Evolutionary conservation across 768 basidiomycete species (phyloP).

Genomic region (Tylopilus sp.): DNA sequence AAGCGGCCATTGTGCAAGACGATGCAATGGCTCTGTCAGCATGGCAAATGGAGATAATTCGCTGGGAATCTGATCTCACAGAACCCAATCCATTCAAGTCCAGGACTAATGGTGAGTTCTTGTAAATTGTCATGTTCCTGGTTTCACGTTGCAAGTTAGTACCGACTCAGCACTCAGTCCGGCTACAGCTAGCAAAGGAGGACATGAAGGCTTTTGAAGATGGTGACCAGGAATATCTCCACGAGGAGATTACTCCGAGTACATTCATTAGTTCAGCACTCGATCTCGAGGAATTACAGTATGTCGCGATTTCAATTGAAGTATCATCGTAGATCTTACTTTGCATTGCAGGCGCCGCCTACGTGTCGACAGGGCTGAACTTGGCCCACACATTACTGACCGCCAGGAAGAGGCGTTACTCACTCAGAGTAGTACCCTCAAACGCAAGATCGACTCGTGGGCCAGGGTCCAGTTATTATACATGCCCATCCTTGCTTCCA

Average conservation of each 20-base stretch:
- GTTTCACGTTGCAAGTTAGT: background rate
- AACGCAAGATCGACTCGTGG: background rate
- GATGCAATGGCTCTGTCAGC: background rate
- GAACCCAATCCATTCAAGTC: background rate
- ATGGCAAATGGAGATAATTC: background rate
- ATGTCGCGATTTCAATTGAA: background rate
- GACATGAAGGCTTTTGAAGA: background rate
- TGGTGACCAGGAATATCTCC: background rate
- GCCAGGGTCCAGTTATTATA: background rate
- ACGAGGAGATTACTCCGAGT: background rate
- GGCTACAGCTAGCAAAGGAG: background rate
- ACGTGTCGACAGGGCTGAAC: background rate
- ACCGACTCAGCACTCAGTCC: background rate
- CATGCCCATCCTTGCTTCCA: background rate
- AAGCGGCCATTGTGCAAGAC: background rate
- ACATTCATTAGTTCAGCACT: background rate
- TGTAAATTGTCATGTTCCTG: background rate
- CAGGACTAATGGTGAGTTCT: background rate
- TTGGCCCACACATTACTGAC: background rate
- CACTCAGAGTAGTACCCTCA: background rate
- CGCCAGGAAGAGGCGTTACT: background rate
- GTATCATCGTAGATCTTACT: background rate
- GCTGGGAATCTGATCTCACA: background rate
- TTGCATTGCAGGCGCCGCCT: background rate
- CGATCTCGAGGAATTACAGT: background rate